These are phyloP conservation scores for Naegleria gruberi DNA, from an alignment of 208 protist species.

Conservation along the genomic window DNA sequence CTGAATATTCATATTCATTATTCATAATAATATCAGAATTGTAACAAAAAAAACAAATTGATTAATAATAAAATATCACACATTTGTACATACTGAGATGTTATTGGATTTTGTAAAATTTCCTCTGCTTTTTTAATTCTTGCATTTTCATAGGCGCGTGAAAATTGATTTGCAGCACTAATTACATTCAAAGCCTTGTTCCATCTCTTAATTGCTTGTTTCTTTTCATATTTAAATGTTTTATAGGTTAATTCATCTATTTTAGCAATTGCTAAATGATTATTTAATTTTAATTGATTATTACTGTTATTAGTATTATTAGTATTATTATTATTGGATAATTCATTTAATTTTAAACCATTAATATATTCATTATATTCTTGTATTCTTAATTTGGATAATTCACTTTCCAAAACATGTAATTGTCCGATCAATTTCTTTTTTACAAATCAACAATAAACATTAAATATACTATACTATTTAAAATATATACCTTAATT, in stretches of 20 bases:
- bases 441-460: neutral
- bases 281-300: neutral
- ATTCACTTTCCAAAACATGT: neutral
- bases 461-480: no score
- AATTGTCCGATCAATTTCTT: neutral
- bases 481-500: no score
- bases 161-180: neutral
- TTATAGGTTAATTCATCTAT: neutral
- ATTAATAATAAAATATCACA: no score
- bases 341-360: neutral
- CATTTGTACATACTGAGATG: neutral
- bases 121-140: neutral
- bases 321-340: neutral
- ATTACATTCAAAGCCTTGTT: neutral
- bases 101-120: neutral
- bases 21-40: no score
- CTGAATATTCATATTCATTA: no score
- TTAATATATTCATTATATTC: neutral
- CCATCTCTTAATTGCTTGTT: neutral
- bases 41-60: no score
- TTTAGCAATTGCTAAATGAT: neutral
- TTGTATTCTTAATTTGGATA: neutral
- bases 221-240: neutral
- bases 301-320: neutral
- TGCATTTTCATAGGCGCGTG: neutral